Evolutionary conservation across 2,329 filamentous ascomycete genomes (phyloP).

Genomic region (Cordyceps fumosorosea): DNA sequence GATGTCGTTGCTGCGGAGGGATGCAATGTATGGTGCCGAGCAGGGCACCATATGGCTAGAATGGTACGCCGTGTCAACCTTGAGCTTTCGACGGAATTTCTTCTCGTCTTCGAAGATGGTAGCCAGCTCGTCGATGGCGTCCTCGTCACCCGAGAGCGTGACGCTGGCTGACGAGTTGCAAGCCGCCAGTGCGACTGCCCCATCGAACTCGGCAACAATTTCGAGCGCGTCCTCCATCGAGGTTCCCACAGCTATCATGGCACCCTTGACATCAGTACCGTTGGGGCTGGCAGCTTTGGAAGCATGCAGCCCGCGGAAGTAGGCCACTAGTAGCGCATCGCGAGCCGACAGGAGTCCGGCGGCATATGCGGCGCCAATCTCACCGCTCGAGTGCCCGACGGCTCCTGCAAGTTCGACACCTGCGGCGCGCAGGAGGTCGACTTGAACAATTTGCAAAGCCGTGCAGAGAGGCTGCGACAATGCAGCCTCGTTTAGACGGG

Average conservation of each 20-base stretch:
- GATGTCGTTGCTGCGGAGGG: too few species aligned
- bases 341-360: constrained; percentile 3
- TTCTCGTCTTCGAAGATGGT: constrained; percentile 15
- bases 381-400: constrained; percentile 31
- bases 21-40: too few species aligned
- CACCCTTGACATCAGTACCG: not conserved
- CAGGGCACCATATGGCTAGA: constrained; percentile 24
- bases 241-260: not conserved
- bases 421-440: constrained; percentile 25
- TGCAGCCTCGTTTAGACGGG: not conserved
- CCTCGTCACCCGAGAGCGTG: constrained; percentile 26
- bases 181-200: constrained; percentile 22
- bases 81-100: constrained; percentile 6
- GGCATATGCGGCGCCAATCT: constrained; percentile 31
- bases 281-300: too few species aligned
- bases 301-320: not conserved
- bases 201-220: not conserved
- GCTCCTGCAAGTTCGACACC: constrained; percentile 20
- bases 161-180: constrained; percentile 26
- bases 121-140: constrained; percentile 18
- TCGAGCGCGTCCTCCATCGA: not conserved
- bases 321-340: not conserved
- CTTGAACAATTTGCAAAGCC: constrained; percentile 31
- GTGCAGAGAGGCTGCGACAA: constrained; percentile 31
- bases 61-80: constrained; percentile 21